Evolutionary conservation across 495 filamentous ascomycete species (phyloP).

Genomic region (Penicillium nucicola): DNA sequence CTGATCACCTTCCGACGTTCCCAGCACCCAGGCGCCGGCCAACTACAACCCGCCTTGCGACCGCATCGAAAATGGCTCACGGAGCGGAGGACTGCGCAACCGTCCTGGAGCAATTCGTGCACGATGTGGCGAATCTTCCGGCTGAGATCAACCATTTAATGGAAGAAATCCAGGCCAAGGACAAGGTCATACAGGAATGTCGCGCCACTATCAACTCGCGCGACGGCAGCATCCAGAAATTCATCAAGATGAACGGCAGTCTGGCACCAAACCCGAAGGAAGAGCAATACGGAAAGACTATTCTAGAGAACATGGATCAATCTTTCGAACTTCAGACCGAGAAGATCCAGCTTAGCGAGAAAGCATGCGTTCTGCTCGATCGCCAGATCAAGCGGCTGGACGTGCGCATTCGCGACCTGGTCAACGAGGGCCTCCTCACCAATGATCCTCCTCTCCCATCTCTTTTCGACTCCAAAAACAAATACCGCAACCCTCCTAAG

Average conservation of each 20-base stretch:
- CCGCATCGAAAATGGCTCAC: constrained; percentile 30
- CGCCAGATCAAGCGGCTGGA: constrained; percentile 88
- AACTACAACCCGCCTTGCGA: not conserved
- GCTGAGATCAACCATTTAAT: constrained; percentile 89
- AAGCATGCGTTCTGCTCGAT: constrained; percentile 74
- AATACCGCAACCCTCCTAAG: constrained; percentile 53
- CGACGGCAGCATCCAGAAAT: constrained; percentile 84
- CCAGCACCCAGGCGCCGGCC: not conserved
- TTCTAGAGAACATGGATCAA: constrained; percentile 67
- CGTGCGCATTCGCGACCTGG: constrained; percentile 76
- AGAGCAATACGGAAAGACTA: constrained; percentile 64
- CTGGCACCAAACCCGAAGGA: constrained; percentile 83
- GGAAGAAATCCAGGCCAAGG: constrained; percentile 92
- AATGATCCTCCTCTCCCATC: constrained; percentile 78
- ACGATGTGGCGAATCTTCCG: constrained; percentile 86
- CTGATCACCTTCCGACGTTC: not conserved
- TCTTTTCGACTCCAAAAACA: constrained; percentile 60
- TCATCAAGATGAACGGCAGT: constrained; percentile 81
- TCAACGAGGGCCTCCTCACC: constrained; percentile 74
- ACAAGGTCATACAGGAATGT: constrained; percentile 72
- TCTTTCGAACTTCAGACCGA: constrained; percentile 78
- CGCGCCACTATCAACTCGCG: constrained; percentile 68
- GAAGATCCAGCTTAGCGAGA: constrained; percentile 77
- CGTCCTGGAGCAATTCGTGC: constrained; percentile 89
- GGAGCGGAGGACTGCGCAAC: constrained; percentile 73